Evolutionary conservation across 805 yeast genomes (phyloP).

Genomic region (Jamesozyma lodderae): DNA sequence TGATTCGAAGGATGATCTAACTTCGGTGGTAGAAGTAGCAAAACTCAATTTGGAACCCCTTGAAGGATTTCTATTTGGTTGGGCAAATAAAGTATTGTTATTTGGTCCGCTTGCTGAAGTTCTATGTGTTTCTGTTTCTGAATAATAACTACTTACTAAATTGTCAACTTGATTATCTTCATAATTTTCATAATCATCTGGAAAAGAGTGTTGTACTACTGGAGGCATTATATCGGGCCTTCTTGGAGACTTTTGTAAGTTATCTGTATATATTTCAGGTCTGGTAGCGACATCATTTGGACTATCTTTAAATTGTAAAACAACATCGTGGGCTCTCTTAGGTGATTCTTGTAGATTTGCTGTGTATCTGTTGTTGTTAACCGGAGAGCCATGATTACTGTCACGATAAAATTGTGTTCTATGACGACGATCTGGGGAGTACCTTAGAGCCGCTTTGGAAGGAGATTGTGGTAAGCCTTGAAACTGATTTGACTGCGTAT

Average conservation of each 20-base stretch:
- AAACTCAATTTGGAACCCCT: constrained; percentile 14
- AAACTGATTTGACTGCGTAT: constrained; percentile 22
- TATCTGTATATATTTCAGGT: constrained; percentile 4
- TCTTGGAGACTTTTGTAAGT: constrained; percentile 7
- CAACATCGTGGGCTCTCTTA: constrained; percentile 44
- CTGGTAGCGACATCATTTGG: constrained; percentile 2
- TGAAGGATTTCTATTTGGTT: constrained; percentile 13
- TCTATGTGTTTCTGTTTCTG: constrained; percentile 8
- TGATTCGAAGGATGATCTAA: constrained; percentile 15
- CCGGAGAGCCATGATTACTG: constrained; percentile 27
- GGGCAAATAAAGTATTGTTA: constrained; percentile 7
- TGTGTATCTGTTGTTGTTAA: constrained; percentile 51
- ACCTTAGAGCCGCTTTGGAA: constrained; percentile 31
- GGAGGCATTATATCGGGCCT: constrained; percentile 6
- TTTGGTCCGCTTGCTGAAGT: constrained; percentile 5
- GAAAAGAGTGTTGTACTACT: constrained; percentile 3
- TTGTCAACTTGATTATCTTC: constrained; percentile 8
- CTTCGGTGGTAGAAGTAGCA: constrained; percentile 22
- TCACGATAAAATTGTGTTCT: constrained; percentile 26
- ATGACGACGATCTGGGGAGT: constrained; percentile 33
- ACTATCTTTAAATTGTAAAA: constrained; percentile 37
- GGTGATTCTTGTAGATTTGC: constrained; percentile 70
- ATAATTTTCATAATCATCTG: constrained; percentile 29
- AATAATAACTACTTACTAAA: constrained; percentile 15
- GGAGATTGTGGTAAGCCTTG: constrained; percentile 35